These are phyloP conservation scores for Immersiporthe knoxdaviesiana DNA, from an alignment of 2,329 filamentous ascomycete genomes.

Conservation along the genomic window DNA sequence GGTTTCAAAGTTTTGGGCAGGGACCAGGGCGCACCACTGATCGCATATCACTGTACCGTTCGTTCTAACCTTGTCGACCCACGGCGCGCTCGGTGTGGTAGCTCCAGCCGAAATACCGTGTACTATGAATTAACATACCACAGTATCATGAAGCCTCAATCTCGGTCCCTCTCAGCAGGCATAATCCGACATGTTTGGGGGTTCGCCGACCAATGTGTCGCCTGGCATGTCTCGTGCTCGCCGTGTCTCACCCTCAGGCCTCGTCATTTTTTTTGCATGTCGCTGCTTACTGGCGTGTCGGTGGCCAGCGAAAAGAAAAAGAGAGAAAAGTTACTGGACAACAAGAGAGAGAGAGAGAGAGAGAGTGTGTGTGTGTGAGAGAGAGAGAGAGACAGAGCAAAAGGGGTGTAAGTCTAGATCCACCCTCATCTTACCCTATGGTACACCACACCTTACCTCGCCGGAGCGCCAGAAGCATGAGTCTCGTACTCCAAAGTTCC, in stretches of 20 bases:
- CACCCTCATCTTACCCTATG: neutral
- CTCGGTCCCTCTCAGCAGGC: neutral
- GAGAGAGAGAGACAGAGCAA: too few species aligned
- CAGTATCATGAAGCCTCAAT: neutral
- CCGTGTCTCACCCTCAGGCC: neutral
- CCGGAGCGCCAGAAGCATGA: neutral
- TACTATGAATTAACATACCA: neutral
- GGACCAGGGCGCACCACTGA: conserved; percentile 4
- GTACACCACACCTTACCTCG: neutral
- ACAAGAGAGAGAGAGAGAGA: neutral
- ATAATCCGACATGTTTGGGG: neutral
- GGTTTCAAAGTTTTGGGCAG: conserved; percentile 6
- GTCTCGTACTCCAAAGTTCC: neutral
- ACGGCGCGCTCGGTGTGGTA: neutral
- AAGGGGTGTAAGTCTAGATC: neutral
- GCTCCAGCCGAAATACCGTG: neutral
- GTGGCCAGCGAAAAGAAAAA: too few species aligned
- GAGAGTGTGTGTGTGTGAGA: too few species aligned
- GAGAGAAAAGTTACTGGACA: neutral
- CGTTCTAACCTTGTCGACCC: neutral
- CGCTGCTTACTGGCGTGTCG: neutral
- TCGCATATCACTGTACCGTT: neutral
- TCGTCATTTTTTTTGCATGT: neutral
- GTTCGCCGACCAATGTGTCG: neutral
- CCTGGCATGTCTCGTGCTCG: neutral